Percentiles rank a stretch among this genome's conserved stretches.
Evolutionary conservation across 2,329 filamentous ascomycete genomes (phyloP).

Genomic region (Stachybotrys echinatus): DNA sequence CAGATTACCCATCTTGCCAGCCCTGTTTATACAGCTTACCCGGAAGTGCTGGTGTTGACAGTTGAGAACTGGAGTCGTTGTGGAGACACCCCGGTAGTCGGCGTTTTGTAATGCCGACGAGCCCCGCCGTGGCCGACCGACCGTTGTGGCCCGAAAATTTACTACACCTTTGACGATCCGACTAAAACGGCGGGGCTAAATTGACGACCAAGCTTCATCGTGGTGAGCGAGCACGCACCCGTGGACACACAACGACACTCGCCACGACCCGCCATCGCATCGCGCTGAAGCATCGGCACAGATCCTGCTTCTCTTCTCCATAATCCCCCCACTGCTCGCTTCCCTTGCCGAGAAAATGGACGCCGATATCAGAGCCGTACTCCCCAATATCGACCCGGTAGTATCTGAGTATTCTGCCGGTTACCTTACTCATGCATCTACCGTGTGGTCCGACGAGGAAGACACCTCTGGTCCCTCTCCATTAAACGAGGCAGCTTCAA

Average conservation of each 20-base stretch:
- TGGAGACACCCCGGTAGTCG: background rate
- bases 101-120: background rate
- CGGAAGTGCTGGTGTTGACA: background rate
- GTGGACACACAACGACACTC: no score
- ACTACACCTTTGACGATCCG: background rate
- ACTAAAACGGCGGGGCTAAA: background rate
- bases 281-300: background rate
- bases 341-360: slow-evolving; percentile 56
- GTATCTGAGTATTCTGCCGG: slow-evolving; percentile 91
- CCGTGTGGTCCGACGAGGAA: slow-evolving; percentile 68
- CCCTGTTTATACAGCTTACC: no score
- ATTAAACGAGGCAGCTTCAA: slow-evolving; percentile 74
- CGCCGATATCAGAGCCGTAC: slow-evolving; percentile 74
- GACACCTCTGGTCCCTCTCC: slow-evolving; percentile 68
- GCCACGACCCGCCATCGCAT: no score
- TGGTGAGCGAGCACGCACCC: background rate
- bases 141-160: background rate
- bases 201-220: background rate
- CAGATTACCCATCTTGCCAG: no score
- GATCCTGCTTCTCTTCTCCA: background rate
- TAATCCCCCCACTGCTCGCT: background rate
- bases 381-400: slow-evolving; percentile 83
- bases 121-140: background rate
- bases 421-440: slow-evolving; percentile 90
- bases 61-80: background rate